Evolutionary conservation across 768 basidiomycete genomes (phyloP).

Genomic region (Leccinum disarticulatum): DNA sequence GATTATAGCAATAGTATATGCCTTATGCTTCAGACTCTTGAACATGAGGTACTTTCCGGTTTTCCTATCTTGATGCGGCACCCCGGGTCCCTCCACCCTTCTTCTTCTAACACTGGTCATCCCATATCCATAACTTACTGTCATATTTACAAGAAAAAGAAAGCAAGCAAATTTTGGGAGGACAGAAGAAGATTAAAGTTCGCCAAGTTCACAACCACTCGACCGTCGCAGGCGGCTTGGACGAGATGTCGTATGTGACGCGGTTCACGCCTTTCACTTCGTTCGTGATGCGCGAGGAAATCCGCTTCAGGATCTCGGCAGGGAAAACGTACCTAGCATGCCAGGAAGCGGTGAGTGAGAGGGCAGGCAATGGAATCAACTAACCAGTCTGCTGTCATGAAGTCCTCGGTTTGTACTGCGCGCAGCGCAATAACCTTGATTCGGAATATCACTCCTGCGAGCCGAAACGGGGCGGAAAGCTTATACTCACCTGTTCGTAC

Average conservation of each 20-base stretch:
- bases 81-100: background rate
- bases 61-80: no score
- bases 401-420: slow-evolving; percentile 97
- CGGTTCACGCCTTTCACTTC: slow-evolving; percentile 97
- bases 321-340: slow-evolving; percentile 91
- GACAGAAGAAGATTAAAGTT: background rate
- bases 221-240: slow-evolving; percentile 85
- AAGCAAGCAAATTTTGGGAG: background rate
- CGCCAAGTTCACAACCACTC: slow-evolving; percentile 40
- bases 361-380: slow-evolving; percentile 16
- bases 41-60: background rate
- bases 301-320: slow-evolving; percentile 79
- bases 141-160: background rate
- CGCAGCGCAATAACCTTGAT: slow-evolving; percentile 85
- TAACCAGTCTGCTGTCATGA: slow-evolving; percentile 99
- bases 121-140: background rate
- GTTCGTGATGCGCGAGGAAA: slow-evolving; percentile 97
- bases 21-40: background rate
- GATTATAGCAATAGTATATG: background rate
- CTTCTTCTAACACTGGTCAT: background rate
- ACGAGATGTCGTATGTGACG: slow-evolving; percentile 94
- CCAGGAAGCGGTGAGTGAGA: slow-evolving; percentile 15
- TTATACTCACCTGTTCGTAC: slow-evolving; percentile 75
- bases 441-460: background rate
- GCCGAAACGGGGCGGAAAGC: background rate